Evolutionary conservation across 164 flowering plant genomes (phyloP).

Genomic region (Chimonanthus praecox): DNA sequence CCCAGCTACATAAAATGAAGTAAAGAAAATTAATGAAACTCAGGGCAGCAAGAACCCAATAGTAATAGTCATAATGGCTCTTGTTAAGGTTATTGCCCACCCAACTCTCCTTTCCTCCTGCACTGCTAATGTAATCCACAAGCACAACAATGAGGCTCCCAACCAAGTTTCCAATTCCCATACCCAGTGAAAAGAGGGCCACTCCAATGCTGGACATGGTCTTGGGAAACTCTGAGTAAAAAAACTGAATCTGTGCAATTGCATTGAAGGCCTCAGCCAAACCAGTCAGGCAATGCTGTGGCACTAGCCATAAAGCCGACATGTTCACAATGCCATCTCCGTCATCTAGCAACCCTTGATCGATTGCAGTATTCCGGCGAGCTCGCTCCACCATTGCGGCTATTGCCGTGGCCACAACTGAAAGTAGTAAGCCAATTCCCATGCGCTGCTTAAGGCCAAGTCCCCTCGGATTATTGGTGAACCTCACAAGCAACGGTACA

Average conservation of each 20-base stretch:
- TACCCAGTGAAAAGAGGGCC: conserved; percentile 48
- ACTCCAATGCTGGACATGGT: conserved; percentile 71
- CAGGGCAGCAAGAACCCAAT: conserved; percentile 56
- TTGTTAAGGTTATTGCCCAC: conserved; percentile 41
- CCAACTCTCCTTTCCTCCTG: conserved; percentile 60
- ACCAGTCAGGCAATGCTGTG: conserved; percentile 51
- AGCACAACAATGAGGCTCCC: conserved; percentile 38
- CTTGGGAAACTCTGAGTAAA: conserved; percentile 68
- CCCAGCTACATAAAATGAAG: conserved; percentile 7
- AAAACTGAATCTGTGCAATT: conserved; percentile 76
- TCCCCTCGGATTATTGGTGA: conserved; percentile 30
- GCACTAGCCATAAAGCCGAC: conserved; percentile 86
- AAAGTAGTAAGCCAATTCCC: conserved; percentile 43
- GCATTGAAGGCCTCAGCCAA: conserved; percentile 71
- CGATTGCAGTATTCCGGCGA: conserved; percentile 48
- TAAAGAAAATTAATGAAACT: conserved; percentile 42
- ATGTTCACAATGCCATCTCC: conserved; percentile 33
- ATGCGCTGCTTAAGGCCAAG: conserved; percentile 32
- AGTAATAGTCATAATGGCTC: conserved; percentile 63
- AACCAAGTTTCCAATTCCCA: conserved; percentile 58
- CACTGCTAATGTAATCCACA: conserved; percentile 35
- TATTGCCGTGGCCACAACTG: conserved; percentile 18
- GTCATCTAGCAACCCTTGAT: conserved; percentile 24
- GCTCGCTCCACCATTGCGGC: conserved; percentile 31
- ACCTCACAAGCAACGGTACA: conserved; percentile 28